phyloP scores from a whole-genome alignment of 768 basidiomycete genomes.

The Lyophyllum decastes region DNA sequence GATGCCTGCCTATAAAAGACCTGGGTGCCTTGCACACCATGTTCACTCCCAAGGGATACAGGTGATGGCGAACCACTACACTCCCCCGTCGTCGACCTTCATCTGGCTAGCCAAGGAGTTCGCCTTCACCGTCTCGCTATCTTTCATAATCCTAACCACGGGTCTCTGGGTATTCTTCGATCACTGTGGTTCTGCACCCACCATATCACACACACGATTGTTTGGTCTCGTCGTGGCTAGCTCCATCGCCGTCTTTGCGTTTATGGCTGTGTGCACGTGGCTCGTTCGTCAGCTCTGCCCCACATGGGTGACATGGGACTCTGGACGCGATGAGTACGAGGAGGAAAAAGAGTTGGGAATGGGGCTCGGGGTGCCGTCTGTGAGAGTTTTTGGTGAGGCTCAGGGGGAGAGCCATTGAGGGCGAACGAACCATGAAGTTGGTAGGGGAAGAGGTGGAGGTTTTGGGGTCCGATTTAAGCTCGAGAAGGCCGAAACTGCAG shows the following conservation, averaged over 20 bases:
- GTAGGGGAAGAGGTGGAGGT: not conserved
- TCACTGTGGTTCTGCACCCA: not conserved
- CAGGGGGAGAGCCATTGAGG: not conserved
- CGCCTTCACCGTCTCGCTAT: constrained; percentile 7
- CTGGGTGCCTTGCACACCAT: too few relatives aligned
- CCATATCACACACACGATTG: not conserved
- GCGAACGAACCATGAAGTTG: not conserved
- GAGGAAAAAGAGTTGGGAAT: not conserved
- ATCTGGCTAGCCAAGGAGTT: not conserved
- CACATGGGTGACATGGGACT: not conserved
- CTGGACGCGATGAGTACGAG: not conserved
- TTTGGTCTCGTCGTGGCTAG: constrained; percentile 1
- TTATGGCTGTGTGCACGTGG: not conserved
- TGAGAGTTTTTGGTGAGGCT: not conserved
- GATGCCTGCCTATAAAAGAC: not conserved
- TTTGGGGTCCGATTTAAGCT: too few relatives aligned
- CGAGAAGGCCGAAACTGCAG: too few relatives aligned
- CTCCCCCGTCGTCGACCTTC: not conserved
- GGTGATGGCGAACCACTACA: not conserved
- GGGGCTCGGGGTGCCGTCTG: not conserved
- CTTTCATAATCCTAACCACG: constrained; percentile 1
- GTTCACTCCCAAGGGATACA: too few relatives aligned
- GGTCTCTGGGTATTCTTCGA: not conserved
- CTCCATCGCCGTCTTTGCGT: constrained; percentile 3
- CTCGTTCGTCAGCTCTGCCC: not conserved